A percentile compares a stretch with the other conserved stretches of the same genome.
Evolutionary conservation across 345 rosid species (phyloP).

Genomic region (Moringa oleifera): DNA sequence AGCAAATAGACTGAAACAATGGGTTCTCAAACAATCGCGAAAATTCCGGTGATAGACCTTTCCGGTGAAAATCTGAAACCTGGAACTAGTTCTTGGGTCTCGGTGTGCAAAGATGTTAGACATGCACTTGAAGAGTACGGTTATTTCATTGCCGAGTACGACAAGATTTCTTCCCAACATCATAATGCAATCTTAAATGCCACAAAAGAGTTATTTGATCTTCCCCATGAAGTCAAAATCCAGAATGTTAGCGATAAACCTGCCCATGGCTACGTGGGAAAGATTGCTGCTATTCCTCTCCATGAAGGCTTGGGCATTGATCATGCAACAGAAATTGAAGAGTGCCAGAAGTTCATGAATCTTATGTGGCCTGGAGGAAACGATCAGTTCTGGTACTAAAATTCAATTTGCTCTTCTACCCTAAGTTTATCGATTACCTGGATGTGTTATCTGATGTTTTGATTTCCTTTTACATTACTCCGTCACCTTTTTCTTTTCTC

Average conservation of each 20-base stretch:
- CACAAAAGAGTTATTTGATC: constrained; percentile 52
- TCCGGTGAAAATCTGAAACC: constrained; percentile 27
- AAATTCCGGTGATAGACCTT: constrained; percentile 26
- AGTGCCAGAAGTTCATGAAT: constrained; percentile 38
- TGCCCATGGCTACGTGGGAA: constrained; percentile 57
- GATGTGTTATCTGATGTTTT: too few relatives aligned
- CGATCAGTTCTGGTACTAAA: constrained; percentile 40
- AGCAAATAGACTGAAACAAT: too few relatives aligned
- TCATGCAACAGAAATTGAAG: constrained; percentile 36
- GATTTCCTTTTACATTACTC: too few relatives aligned
- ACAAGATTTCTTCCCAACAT: constrained; percentile 25
- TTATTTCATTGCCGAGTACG: constrained; percentile 43
- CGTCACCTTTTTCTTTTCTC: too few relatives aligned
- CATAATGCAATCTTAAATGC: constrained; percentile 27
- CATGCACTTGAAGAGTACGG: constrained; percentile 66
- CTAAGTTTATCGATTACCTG: constrained; percentile 1
- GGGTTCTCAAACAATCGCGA: constrained; percentile 12
- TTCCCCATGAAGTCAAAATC: constrained; percentile 51
- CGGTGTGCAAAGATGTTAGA: constrained; percentile 30
- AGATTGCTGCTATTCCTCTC: constrained; percentile 50
- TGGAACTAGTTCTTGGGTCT: constrained; percentile 40
- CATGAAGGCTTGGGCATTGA: constrained; percentile 79
- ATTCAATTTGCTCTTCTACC: background rate
- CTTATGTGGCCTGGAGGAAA: constrained; percentile 77
- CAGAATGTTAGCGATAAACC: constrained; percentile 55